These are phyloP conservation scores for Wickerhamiella alocasiicola DNA, from an alignment of 805 yeast genomes.

Conservation along the genomic window DNA sequence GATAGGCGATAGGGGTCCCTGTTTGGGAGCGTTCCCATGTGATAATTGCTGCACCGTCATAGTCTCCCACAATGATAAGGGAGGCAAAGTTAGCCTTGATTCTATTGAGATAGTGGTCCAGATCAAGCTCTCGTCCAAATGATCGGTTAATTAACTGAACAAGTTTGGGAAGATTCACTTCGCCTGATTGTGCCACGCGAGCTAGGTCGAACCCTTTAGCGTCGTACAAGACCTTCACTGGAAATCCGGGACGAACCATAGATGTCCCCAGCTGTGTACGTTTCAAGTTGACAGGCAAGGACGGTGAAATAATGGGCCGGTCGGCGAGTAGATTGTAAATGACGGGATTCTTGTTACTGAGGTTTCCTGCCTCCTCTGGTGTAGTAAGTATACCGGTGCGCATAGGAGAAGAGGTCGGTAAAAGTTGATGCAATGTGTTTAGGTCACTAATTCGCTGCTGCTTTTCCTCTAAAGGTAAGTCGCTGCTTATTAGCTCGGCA, in stretches of 20 bases:
- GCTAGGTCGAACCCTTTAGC: slow-evolving; percentile 31
- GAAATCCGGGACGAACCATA: slow-evolving; percentile 63
- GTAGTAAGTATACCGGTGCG: slow-evolving; percentile 85
- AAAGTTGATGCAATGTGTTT: slow-evolving; percentile 45
- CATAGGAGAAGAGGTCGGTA: slow-evolving; percentile 38
- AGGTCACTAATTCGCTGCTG: slow-evolving; percentile 45
- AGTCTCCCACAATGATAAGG: slow-evolving; percentile 78
- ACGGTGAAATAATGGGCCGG: slow-evolving; percentile 78
- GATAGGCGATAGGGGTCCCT: slow-evolving; percentile 48
- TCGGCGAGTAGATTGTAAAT: slow-evolving; percentile 86
- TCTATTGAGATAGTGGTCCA: slow-evolving; percentile 53
- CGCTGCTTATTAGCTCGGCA: slow-evolving; percentile 43
- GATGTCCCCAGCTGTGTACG: slow-evolving; percentile 59
- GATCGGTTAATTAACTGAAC: slow-evolving; percentile 61
- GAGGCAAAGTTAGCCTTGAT: slow-evolving; percentile 58
- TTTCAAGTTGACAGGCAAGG: slow-evolving; percentile 57
- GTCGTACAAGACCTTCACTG: slow-evolving; percentile 34
- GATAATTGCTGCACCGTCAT: slow-evolving; percentile 88
- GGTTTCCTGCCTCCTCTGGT: slow-evolving; percentile 51
- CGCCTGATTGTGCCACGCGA: slow-evolving; percentile 30
- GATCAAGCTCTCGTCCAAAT: slow-evolving; percentile 55
- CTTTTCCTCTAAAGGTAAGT: slow-evolving; percentile 16
- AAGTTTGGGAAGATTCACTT: slow-evolving; percentile 45
- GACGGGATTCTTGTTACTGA: slow-evolving; percentile 58
- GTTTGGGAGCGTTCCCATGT: slow-evolving; percentile 53